Percentiles rank a stretch among this genome's conserved stretches.
Conservation (phyloP, 1,139 yeast species). For the Blastobotrys serpentis region DNA sequence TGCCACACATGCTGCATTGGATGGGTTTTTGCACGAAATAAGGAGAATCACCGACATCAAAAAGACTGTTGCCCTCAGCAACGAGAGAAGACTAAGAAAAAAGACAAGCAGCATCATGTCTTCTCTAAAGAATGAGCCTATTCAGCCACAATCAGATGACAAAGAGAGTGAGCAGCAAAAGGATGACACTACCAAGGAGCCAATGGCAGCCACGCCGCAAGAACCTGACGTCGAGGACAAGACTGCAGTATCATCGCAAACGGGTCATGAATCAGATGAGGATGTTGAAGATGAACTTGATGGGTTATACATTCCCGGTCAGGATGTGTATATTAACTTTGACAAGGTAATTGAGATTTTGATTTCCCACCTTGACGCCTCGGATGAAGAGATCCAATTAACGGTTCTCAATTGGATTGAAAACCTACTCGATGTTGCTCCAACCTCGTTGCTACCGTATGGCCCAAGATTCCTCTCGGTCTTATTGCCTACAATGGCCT, state of each 20-base stretch:
- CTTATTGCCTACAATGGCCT: constrained; percentile 55
- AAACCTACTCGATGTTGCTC: constrained; percentile 69
- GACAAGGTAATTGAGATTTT: constrained; percentile 77
- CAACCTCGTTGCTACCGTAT: constrained; percentile 68
- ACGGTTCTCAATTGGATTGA: constrained; percentile 84
- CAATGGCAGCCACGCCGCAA: too few species aligned
- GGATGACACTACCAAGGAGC: too few species aligned
- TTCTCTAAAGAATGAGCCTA: not conserved
- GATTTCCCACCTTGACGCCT: constrained; percentile 70
- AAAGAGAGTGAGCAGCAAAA: too few species aligned
- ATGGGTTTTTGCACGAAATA: constrained; percentile 76
- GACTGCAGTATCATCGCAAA: constrained; percentile 7
- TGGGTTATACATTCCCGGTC: constrained; percentile 75
- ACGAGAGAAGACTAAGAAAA: constrained; percentile 16
- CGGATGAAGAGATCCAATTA: constrained; percentile 74
- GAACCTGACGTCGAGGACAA: constrained; percentile 13
- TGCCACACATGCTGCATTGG: constrained; percentile 76
- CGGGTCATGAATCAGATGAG: constrained; percentile 18
- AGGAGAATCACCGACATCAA: constrained; percentile 71
- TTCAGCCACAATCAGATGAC: not conserved
- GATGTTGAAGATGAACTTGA: constrained; percentile 42
- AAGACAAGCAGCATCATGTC: constrained; percentile 8
- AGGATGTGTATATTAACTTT: constrained; percentile 79
- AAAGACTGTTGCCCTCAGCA: constrained; percentile 34
- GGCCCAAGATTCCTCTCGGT: constrained; percentile 59